Percentiles rank a stretch among this genome's conserved stretches.
Conservation (phyloP, 106 monocot species). For the Acanthochlamys bracteata region DNA sequence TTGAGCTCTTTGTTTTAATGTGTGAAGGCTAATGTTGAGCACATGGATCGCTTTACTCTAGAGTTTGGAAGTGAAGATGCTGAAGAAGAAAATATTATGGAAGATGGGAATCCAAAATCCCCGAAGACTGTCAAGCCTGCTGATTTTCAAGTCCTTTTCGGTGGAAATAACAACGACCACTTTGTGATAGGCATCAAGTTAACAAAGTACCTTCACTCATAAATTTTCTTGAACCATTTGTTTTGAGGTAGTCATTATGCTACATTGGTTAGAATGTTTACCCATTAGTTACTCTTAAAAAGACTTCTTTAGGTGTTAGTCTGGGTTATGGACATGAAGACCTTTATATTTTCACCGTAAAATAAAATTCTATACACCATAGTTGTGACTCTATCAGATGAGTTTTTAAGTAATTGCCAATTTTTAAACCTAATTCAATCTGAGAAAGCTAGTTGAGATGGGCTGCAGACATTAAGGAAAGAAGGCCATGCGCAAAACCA, state of each 20-base stretch:
- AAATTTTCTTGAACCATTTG: neutral
- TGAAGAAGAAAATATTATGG: slow-evolving; percentile 24
- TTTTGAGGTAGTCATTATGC: neutral
- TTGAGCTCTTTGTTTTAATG: slow-evolving; percentile 3
- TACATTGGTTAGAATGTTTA: no score
- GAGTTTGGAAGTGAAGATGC: slow-evolving; percentile 56
- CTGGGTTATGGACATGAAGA: no score
- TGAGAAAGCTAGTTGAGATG: no score
- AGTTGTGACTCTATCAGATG: no score
- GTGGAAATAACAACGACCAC: slow-evolving; percentile 79
- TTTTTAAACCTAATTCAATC: no score
- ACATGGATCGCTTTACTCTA: slow-evolving; percentile 53
- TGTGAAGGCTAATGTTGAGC: slow-evolving; percentile 64
- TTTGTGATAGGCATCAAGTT: slow-evolving; percentile 91
- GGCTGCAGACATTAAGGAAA: no score
- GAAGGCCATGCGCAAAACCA: no score
- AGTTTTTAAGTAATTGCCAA: no score
- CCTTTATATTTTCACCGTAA: no score
- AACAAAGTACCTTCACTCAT: slow-evolving; percentile 49
- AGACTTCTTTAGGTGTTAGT: no score
- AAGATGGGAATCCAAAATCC: slow-evolving; percentile 20
- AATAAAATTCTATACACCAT: no score
- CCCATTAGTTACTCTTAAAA: no score
- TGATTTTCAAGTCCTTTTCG: slow-evolving; percentile 66
- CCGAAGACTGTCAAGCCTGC: slow-evolving; percentile 43